These are phyloP conservation scores for Jasminum sambac DNA, from an alignment of 257 asterid species.

Conservation along the genomic window DNA sequence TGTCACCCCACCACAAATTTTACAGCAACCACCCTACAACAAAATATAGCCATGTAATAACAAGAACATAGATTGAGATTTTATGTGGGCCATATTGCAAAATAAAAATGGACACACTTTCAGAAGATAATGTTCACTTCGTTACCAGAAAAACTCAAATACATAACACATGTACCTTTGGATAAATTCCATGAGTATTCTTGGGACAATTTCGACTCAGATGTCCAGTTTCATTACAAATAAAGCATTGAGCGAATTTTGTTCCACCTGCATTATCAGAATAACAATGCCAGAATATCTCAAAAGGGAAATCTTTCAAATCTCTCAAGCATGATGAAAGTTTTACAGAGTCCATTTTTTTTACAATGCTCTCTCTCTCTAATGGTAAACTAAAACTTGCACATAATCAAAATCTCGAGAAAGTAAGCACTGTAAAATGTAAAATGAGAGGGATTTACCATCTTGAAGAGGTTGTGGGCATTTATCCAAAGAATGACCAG, in stretches of 20 bases:
- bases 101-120: background rate
- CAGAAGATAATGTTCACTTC: no score
- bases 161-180: slow-evolving; percentile 55
- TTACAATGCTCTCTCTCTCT: background rate
- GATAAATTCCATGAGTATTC: slow-evolving; percentile 82
- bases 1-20: slow-evolving; percentile 87
- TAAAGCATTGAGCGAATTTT: slow-evolving; percentile 81
- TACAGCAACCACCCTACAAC: slow-evolving; percentile 88
- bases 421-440: background rate
- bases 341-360: background rate
- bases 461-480: slow-evolving; percentile 83
- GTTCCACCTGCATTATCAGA: slow-evolving; percentile 80
- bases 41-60: background rate
- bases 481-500: slow-evolving; percentile 69
- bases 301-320: background rate
- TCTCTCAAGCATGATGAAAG: background rate
- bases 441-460: slow-evolving; percentile 42
- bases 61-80: background rate
- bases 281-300: slow-evolving; percentile 9
- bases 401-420: background rate
- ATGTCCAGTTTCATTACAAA: slow-evolving; percentile 89
- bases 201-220: slow-evolving; percentile 90
- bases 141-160: background rate
- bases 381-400: background rate
- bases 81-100: background rate